These are phyloP conservation scores for Castanospermum australe DNA, from an alignment of 306 rosid species.

Conservation along the genomic window DNA sequence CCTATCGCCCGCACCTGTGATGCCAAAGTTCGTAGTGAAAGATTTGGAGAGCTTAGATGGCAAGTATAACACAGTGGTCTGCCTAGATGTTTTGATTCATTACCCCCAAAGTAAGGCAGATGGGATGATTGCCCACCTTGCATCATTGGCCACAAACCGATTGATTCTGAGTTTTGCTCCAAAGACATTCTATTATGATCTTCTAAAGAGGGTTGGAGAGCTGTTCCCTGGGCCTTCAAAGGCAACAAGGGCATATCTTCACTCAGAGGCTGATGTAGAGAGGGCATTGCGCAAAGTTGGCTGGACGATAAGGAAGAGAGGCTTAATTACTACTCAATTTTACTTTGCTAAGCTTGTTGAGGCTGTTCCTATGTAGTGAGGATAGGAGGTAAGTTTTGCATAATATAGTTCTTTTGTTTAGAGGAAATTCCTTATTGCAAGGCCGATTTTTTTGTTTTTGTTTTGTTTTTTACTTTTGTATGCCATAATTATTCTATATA, in stretches of 20 bases:
- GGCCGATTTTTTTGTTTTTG: slow-evolving; percentile 29
- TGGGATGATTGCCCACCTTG: slow-evolving; percentile 89
- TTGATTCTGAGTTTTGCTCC: slow-evolving; percentile 92
- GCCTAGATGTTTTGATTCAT: slow-evolving; percentile 90
- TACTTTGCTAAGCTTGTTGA: slow-evolving; percentile 86
- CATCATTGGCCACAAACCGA: slow-evolving; percentile 78
- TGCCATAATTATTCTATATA: slow-evolving; percentile 24
- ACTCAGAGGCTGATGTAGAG: slow-evolving; percentile 85
- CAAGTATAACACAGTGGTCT: slow-evolving; percentile 70
- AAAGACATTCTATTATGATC: slow-evolving; percentile 74
- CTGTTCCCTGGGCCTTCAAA: slow-evolving; percentile 95
- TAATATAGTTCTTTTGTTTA: slow-evolving; percentile 19
- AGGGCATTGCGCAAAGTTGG: slow-evolving; percentile 78
- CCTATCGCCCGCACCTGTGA: background rate
- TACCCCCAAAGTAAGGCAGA: slow-evolving; percentile 91
- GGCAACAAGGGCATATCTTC: slow-evolving; percentile 96
- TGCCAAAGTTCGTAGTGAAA: slow-evolving; percentile 80
- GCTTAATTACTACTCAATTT: slow-evolving; percentile 77
- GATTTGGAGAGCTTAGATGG: slow-evolving; percentile 93
- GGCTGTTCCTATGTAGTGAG: slow-evolving; percentile 78
- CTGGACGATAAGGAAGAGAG: slow-evolving; percentile 81
- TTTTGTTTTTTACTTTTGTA: slow-evolving; percentile 12
- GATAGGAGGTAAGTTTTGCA: slow-evolving; percentile 47
- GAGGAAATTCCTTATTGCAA: slow-evolving; percentile 44
- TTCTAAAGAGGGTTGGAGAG: slow-evolving; percentile 92